Percentiles rank a stretch among this genome's conserved stretches.
These are phyloP conservation scores for Amaranthus tricolor DNA, from an alignment of 179 eudicot genomes.

Conservation along the genomic window DNA sequence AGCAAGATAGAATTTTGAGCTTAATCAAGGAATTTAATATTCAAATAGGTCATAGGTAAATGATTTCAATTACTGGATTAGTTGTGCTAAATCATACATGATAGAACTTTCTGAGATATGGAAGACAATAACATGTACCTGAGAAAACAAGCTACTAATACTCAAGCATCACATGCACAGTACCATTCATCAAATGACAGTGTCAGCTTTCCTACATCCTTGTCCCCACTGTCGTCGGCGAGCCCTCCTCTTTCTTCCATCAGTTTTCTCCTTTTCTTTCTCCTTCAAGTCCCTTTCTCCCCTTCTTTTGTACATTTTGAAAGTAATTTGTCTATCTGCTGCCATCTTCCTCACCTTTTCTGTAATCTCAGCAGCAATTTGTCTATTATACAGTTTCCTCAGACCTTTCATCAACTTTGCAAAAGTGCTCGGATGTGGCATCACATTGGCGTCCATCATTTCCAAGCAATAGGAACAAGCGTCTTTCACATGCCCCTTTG, in stretches of 20 bases:
- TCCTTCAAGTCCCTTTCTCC: conserved; percentile 92
- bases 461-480: conserved; percentile 91
- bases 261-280: conserved; percentile 61
- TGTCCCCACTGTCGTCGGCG: conserved; percentile 63
- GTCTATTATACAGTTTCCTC: conserved; percentile 69
- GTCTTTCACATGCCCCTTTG: conserved; percentile 85
- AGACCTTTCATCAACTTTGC: conserved; percentile 89
- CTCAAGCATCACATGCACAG: neutral
- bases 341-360: conserved; percentile 95
- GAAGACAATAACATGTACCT: conserved; percentile 6
- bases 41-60: conserved; percentile 1
- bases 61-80: neutral
- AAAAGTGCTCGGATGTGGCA: conserved; percentile 90
- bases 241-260: conserved; percentile 78
- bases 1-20: too few species aligned
- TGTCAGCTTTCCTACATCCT: conserved; percentile 42
- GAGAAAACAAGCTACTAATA: conserved; percentile 10
- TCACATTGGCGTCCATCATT: conserved; percentile 82
- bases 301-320: conserved; percentile 91
- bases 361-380: conserved; percentile 90
- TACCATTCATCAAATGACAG: conserved; percentile 23
- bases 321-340: conserved; percentile 69
- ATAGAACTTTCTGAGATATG: neutral
- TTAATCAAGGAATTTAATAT: neutral
- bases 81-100: neutral